These are phyloP conservation scores for Flaveria linearis DNA, from an alignment of 129 eudicot genomes.

Conservation along the genomic window DNA sequence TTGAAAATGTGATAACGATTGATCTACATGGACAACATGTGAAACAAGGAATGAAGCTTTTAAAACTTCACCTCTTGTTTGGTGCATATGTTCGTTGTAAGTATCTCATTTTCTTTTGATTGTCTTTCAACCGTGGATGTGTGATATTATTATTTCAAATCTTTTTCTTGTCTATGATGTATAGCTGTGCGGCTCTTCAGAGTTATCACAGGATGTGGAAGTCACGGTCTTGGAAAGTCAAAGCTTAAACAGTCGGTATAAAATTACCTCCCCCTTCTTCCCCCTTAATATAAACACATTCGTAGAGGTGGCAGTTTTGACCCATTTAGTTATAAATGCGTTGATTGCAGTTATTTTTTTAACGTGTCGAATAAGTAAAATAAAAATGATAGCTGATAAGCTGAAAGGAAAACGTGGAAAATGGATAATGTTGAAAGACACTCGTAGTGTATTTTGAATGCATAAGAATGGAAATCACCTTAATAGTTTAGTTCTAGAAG, in stretches of 20 bases:
- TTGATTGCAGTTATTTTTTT: background rate
- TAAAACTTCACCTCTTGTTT: slow-evolving; percentile 89
- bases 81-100: slow-evolving; percentile 96
- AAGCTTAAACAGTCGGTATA: slow-evolving; percentile 91
- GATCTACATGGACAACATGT: slow-evolving; percentile 99
- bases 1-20: slow-evolving; percentile 78
- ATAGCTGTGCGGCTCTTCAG: slow-evolving; percentile 80
- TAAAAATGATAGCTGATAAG: too few relatives aligned
- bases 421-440: background rate
- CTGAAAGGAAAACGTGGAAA: background rate
- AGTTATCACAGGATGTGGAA: slow-evolving; percentile 96
- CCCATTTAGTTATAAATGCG: background rate
- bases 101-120: slow-evolving; percentile 22
- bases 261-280: background rate
- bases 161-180: slow-evolving; percentile 22
- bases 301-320: background rate
- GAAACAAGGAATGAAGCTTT: slow-evolving; percentile 87
- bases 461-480: background rate
- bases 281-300: background rate
- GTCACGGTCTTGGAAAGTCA: slow-evolving; percentile 84
- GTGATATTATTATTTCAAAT: background rate
- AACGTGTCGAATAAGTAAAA: background rate
- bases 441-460: background rate
- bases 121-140: background rate
- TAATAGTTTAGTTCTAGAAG: background rate